Percentiles rank a stretch among this genome's conserved stretches.
phyloP scores from a whole-genome alignment of 768 basidiomycete species.

The Lactarius vividus region DNA sequence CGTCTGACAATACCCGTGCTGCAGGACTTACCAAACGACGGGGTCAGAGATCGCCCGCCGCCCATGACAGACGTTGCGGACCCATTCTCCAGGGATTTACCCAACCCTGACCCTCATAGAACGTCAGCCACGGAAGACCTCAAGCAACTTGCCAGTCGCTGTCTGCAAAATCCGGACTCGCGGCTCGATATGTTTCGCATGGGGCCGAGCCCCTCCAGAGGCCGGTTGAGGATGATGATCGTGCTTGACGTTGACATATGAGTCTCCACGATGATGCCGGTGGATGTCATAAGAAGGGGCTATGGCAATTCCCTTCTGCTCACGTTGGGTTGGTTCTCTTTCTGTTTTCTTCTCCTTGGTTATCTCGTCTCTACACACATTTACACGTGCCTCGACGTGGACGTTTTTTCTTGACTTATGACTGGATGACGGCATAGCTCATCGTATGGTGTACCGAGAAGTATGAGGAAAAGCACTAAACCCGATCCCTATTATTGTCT shows the following conservation, averaged over 20 bases:
- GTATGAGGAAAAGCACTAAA: neutral
- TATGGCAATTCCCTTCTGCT: neutral
- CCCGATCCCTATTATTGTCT: neutral
- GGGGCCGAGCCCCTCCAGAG: neutral
- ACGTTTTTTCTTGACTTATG: neutral
- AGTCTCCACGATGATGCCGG: neutral
- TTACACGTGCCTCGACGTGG: neutral
- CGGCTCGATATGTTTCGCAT: neutral
- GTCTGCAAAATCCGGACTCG: neutral
- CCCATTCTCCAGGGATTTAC: neutral
- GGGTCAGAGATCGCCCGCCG: neutral
- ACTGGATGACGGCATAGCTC: neutral
- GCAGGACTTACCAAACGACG: neutral
- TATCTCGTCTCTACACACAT: neutral
- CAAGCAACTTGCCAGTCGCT: neutral
- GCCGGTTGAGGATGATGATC: neutral
- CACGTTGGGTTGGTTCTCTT: neutral
- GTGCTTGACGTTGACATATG: neutral
- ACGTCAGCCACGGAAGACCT: neutral
- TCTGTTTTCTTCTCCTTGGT: neutral
- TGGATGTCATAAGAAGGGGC: no score
- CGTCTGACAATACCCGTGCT: neutral
- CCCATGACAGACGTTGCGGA: neutral
- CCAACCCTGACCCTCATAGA: neutral
- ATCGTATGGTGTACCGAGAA: neutral